A percentile compares a stretch with the other conserved stretches of the same genome.
Evolutionary conservation across 2,329 filamentous ascomycete species (phyloP).

Genomic region (Trichoderma sp.): DNA sequence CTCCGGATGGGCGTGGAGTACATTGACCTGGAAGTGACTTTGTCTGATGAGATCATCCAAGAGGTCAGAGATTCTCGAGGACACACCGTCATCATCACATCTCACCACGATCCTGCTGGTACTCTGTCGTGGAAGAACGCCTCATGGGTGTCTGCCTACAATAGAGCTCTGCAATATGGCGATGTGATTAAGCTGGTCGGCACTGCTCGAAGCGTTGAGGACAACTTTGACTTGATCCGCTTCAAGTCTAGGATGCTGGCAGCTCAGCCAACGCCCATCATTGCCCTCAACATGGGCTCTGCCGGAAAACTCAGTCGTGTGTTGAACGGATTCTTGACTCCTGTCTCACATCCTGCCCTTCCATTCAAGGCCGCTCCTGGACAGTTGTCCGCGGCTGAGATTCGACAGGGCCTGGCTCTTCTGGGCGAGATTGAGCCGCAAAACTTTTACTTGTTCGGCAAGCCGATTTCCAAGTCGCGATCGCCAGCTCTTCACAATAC

Average conservation of each 20-base stretch:
- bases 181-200: constrained; percentile 96
- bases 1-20: constrained; percentile 87
- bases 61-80: constrained; percentile 67
- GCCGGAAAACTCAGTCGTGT: constrained; percentile 87
- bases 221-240: constrained; percentile 81
- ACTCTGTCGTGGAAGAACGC: constrained; percentile 85
- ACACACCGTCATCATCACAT: constrained; percentile 83
- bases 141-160: constrained; percentile 91
- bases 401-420: constrained; percentile 74
- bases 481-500: constrained; percentile 90
- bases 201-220: constrained; percentile 70
- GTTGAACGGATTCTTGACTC: constrained; percentile 89
- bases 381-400: constrained; percentile 87
- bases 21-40: constrained; percentile 87
- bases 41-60: constrained; percentile 74
- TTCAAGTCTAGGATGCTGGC: constrained; percentile 78
- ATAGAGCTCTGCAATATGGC: constrained; percentile 83
- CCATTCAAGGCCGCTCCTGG: constrained; percentile 93
- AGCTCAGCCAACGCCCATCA: constrained; percentile 78
- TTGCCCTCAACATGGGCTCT: constrained; percentile 93
- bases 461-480: constrained; percentile 76
- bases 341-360: constrained; percentile 85
- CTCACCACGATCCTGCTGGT: constrained; percentile 85
- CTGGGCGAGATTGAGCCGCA: constrained; percentile 76
- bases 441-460: constrained; percentile 86